Evolutionary conservation across 192 early-diverging fungal species (phyloP).

Genomic region (Podochytrium sp.): DNA sequence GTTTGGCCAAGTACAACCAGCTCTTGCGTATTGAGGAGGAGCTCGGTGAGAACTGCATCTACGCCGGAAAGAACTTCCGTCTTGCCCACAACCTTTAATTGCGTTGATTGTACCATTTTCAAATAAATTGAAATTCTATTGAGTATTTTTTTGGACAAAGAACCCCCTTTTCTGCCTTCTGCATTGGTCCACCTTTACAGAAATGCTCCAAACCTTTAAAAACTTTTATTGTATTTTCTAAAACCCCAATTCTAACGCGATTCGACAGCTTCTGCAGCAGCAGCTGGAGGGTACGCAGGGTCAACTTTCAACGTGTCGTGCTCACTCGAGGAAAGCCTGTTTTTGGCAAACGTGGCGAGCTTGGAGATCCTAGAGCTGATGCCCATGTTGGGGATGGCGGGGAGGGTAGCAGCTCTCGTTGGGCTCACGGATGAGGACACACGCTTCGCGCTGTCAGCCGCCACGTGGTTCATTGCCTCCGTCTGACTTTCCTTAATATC

Average conservation of each 20-base stretch:
- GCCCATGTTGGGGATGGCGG: conserved; percentile 24
- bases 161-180: too few species aligned
- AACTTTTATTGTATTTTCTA: too few species aligned
- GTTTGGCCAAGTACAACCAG: conserved; percentile 99
- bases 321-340: background rate
- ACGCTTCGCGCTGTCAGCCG: background rate
- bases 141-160: too few species aligned
- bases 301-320: background rate
- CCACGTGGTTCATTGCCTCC: conserved; percentile 6
- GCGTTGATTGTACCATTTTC: too few species aligned
- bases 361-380: background rate
- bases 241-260: too few species aligned
- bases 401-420: background rate
- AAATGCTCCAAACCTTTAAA: too few species aligned
- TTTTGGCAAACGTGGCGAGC: background rate
- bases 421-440: background rate
- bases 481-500: conserved; percentile 9
- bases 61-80: conserved; percentile 72
- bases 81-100: conserved; percentile 20
- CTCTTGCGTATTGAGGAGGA: conserved; percentile 96
- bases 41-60: conserved; percentile 87
- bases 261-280: too few species aligned
- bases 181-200: too few species aligned
- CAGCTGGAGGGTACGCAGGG: background rate
- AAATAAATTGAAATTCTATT: too few species aligned